Evolutionary conservation across 129 eudicot genomes (phyloP), one percentile per base, ranked within the genome.

Genomic region (Calendula officinalis): DNA sequence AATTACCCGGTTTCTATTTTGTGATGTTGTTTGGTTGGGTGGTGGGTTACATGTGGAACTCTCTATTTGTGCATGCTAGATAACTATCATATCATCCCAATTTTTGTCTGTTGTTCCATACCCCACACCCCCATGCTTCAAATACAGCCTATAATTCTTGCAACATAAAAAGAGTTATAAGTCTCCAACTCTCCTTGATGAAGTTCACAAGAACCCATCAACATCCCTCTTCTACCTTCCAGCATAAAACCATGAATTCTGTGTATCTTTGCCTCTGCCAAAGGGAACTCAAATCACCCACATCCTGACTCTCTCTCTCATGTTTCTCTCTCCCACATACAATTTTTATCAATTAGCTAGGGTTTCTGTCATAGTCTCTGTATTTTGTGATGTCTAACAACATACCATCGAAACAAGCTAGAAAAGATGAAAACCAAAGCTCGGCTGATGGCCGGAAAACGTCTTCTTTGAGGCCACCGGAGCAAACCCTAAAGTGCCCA

Each of bases 121-220:
- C 54, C 66, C 46, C 3, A 22, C 42, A 42, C 32, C 69, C 54
- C 15, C 2, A 13, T 10, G 15, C 42, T 36, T 30, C 33, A 40
- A 40, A 67, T 67, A 3, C 66, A 68, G 13, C 55, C 74, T 68
- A 46, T 44, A 56, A 43, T 13, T 71, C 64, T 71, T 52, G 32
- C 34, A 63, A 36, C 33, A 33, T 43, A 51, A 64, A 42, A 14
- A 27, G 34, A 32, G 12, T 11, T 13, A 40, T 8, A 30, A 27
- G 33, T 30, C 13, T 62, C 41, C n/a, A 9, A 72, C 30, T 53
- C 70, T 40, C 72, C 75, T 73, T 84, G 80, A 84, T 87, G 83
- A 77, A 77, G 77, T 64, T 87, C 88, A 81, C 86, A 87, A 66
- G 91, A 70, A 8, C 79, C 82, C 82, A 81, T 81, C 86, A 75